A percentile compares a stretch with the other conserved stretches of the same genome.
Conservation (phyloP, 2,329 filamentous ascomycete genomes). For the Aspergillus brunneoviolaceus region DNA sequence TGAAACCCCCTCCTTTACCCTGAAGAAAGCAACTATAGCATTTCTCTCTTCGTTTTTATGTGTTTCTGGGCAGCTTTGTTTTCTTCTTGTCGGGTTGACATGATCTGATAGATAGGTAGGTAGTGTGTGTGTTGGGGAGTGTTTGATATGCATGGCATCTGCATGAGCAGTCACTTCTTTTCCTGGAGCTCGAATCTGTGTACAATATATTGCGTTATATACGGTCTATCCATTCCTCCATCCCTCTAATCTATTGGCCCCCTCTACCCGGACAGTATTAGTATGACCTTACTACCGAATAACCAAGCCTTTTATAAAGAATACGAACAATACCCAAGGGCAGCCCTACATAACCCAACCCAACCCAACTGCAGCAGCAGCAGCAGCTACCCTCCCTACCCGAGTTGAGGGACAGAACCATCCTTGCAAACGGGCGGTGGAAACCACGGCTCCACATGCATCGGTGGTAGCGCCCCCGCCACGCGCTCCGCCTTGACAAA, state of each 20-base stretch:
- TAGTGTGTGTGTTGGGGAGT: too few relatives aligned
- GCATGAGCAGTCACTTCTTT: not conserved
- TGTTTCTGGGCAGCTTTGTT: too few relatives aligned
- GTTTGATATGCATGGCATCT: not conserved
- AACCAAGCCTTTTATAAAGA: too few relatives aligned
- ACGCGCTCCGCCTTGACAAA: conserved; percentile 46
- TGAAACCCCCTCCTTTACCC: not conserved
- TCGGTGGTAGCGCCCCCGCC: conserved; percentile 17
- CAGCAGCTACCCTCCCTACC: too few relatives aligned
- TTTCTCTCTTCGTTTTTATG: too few relatives aligned
- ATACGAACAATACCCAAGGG: too few relatives aligned
- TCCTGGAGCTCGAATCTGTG: not conserved
- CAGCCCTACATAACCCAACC: too few relatives aligned
- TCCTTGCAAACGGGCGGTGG: conserved; percentile 23
- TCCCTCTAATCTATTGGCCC: not conserved
- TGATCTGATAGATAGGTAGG: not conserved
- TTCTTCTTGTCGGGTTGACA: too few relatives aligned
- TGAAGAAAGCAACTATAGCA: not conserved
- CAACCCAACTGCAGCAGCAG: not conserved
- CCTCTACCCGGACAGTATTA: not conserved
- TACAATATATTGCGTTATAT: conserved; percentile 12
- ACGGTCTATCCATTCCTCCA: not conserved
- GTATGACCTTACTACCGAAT: not conserved
- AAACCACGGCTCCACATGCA: conserved; percentile 27
- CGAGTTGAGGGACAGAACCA: not conserved